These are phyloP conservation scores for Vinca minor DNA, from an alignment of 257 asterid genomes.

Conservation along the genomic window DNA sequence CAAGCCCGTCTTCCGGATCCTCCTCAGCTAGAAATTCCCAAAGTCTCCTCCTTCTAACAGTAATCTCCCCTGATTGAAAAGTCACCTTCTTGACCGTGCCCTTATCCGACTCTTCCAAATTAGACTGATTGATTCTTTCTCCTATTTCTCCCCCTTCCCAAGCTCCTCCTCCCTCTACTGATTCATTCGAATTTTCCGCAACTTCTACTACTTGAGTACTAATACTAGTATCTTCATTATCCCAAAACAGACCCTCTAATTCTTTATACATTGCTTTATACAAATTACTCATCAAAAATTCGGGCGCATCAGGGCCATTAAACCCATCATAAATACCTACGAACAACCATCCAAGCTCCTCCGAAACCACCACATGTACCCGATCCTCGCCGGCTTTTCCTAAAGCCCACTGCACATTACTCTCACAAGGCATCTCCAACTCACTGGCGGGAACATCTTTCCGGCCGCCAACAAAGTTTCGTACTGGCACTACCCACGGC, in stretches of 20 bases:
- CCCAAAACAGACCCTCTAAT: slow-evolving; percentile 96
- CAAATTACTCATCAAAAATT: slow-evolving; percentile 79
- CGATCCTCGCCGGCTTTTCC: slow-evolving; percentile 98
- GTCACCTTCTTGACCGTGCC: slow-evolving; percentile 49
- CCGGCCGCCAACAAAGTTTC: slow-evolving; percentile 60
- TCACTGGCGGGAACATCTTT: slow-evolving; percentile 43
- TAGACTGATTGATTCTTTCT: slow-evolving; percentile 21
- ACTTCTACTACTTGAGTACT: slow-evolving; percentile 27
- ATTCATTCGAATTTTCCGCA: slow-evolving; percentile 19
- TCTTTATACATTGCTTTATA: slow-evolving; percentile 80
- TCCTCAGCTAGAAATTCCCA: slow-evolving; percentile 91
- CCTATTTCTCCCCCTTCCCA: slow-evolving; percentile 11
- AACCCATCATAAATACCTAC: slow-evolving; percentile 97
- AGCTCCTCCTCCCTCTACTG: too few species aligned
- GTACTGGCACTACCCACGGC: slow-evolving; percentile 70
- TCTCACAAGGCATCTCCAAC: slow-evolving; percentile 42
- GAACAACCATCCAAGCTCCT: slow-evolving; percentile 92
- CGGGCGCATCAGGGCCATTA: slow-evolving; percentile 97
- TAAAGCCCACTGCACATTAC: slow-evolving; percentile 85
- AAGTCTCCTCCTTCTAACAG: slow-evolving; percentile 73
- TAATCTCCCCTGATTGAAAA: slow-evolving; percentile 61
- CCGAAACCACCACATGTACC: slow-evolving; percentile 93
- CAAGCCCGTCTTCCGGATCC: slow-evolving; percentile 76
- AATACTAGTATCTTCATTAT: slow-evolving; percentile 30
- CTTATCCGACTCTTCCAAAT: slow-evolving; percentile 7